These are phyloP conservation scores for Rhodomyrtus tomentosa DNA, from an alignment of 345 rosid genomes.

Conservation along the genomic window DNA sequence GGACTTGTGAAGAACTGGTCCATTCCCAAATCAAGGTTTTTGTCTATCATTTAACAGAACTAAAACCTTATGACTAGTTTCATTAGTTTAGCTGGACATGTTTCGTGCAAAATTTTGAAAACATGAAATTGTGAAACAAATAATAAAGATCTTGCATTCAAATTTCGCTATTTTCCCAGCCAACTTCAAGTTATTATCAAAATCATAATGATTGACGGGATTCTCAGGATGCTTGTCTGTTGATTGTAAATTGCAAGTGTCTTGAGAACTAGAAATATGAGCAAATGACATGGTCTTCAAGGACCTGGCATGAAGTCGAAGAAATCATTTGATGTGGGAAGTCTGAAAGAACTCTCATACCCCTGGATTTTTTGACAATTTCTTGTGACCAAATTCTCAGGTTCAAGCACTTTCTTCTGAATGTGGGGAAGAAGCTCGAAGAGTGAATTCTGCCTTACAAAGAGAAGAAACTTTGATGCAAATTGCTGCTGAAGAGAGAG, in stretches of 20 bases:
- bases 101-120: background rate
- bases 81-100: no score
- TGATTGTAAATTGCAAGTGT: background rate
- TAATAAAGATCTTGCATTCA: background rate
- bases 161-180: background rate
- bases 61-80: background rate
- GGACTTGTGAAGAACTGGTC: constrained; percentile 66
- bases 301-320: background rate
- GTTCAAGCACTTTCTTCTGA: constrained; percentile 57
- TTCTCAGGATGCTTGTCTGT: background rate
- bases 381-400: constrained; percentile 21
- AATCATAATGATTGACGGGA: background rate
- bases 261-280: background rate
- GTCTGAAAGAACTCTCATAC: background rate
- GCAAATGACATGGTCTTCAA: background rate
- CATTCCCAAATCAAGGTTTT: constrained; percentile 62
- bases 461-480: constrained; percentile 53
- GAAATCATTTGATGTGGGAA: background rate
- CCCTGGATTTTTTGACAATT: background rate
- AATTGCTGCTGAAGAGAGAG: constrained; percentile 61
- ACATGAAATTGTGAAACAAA: background rate
- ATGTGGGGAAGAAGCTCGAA: constrained; percentile 52
- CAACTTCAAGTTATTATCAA: background rate
- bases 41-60: background rate
- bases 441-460: constrained; percentile 17